Percentiles rank a stretch among this genome's conserved stretches.
These are phyloP conservation scores for Trichothecium sympodiale DNA, from an alignment of 2,329 filamentous ascomycete species.

Conservation along the genomic window DNA sequence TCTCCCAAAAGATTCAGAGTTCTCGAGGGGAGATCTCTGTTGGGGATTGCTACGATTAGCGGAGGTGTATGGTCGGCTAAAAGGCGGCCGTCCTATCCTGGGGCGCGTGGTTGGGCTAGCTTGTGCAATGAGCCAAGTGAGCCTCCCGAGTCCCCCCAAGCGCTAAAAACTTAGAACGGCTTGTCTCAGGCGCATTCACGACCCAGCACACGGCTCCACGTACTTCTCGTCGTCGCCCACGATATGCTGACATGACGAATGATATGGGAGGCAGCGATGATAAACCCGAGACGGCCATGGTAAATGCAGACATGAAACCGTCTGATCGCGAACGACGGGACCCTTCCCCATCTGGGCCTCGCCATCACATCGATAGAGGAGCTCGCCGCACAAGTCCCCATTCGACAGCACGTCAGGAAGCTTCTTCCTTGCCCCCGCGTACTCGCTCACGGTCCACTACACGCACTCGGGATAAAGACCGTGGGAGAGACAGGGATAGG, in stretches of 20 bases:
- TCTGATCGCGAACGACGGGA: slow-evolving; percentile 15
- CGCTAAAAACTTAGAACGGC: too few relatives aligned
- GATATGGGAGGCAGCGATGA: slow-evolving; percentile 21
- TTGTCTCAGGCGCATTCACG: too few relatives aligned
- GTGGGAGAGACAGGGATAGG: slow-evolving; percentile 7
- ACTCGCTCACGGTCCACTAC: slow-evolving; percentile 26
- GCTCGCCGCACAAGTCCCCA: slow-evolving; percentile 7
- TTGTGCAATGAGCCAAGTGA: too few relatives aligned
- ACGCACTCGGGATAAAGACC: slow-evolving; percentile 25
- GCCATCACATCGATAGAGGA: slow-evolving; percentile 16
- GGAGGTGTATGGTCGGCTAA: too few relatives aligned
- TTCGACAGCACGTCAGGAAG: slow-evolving; percentile 20
- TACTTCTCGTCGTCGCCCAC: slow-evolving; percentile 21
- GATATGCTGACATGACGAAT: slow-evolving; percentile 31
- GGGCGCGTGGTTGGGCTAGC: too few relatives aligned
- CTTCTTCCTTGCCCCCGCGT: slow-evolving; percentile 13
- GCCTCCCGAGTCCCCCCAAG: too few relatives aligned
- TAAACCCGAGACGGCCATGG: slow-evolving; percentile 23
- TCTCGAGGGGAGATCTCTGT: too few relatives aligned
- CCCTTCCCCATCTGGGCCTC: slow-evolving; percentile 19
- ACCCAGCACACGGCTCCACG: too few relatives aligned
- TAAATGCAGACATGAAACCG: slow-evolving; percentile 20
- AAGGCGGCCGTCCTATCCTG: too few relatives aligned
- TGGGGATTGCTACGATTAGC: too few relatives aligned
- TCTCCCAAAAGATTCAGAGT: too few relatives aligned